Evolutionary conservation across 306 rosid genomes (phyloP).

Genomic region (Boehmeria nivea): DNA sequence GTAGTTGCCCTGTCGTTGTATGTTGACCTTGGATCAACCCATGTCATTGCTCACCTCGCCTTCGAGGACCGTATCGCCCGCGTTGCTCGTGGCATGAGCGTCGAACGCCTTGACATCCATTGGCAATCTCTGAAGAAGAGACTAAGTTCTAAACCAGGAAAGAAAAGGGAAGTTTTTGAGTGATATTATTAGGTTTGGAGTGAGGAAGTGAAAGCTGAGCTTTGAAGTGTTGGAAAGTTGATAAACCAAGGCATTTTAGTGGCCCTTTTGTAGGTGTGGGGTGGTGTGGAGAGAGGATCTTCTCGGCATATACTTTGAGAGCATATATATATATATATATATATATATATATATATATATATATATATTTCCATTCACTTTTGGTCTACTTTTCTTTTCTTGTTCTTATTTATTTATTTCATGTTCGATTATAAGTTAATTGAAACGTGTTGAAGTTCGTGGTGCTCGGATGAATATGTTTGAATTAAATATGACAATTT

Average conservation of each 20-base stretch:
- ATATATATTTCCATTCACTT: background rate
- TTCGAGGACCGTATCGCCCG: background rate
- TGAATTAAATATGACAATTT: no score
- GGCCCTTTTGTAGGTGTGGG: constrained; percentile 23
- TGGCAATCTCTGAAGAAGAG: no score
- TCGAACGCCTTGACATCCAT: no score
- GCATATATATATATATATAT: background rate
- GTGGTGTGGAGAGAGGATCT: constrained; percentile 23
- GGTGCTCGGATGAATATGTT: background rate
- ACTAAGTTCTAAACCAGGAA: background rate
- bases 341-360: background rate
- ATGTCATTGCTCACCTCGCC: background rate
- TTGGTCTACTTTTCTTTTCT: background rate
- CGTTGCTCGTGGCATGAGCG: no score
- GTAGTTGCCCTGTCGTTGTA: constrained; percentile 25
- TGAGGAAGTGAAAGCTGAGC: no score
- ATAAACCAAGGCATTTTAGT: background rate
- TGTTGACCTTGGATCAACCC: background rate
- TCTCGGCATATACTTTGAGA: constrained; percentile 27
- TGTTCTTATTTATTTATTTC: no score
- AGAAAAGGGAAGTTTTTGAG: no score
- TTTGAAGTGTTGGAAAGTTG: constrained; percentile 4
- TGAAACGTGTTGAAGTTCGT: background rate
- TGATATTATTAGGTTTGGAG: no score
- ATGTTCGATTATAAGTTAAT: background rate